A percentile compares a stretch with the other conserved stretches of the same genome.
Evolutionary conservation across 2,329 filamentous ascomycete species (phyloP).

Genomic region (Colletotrichum zoysiae): DNA sequence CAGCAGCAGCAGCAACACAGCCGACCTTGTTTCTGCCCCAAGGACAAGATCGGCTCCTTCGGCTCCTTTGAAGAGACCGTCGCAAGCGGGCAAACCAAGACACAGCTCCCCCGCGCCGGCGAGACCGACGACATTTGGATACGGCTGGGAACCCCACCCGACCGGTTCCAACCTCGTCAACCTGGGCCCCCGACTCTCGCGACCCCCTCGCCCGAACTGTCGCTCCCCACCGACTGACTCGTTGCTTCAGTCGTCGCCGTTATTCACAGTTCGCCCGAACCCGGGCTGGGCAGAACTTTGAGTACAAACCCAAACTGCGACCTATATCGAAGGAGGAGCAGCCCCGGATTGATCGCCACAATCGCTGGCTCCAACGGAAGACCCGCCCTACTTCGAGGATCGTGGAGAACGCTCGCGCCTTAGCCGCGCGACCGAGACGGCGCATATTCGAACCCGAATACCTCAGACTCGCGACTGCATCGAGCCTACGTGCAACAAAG

Average conservation of each 20-base stretch:
- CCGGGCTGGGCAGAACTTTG: neutral
- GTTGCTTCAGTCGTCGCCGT: neutral
- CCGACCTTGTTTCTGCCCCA: neutral
- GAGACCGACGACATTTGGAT: conserved; percentile 1
- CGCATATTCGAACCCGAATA: conserved; percentile 1
- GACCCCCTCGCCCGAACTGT: neutral
- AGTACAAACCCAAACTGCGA: too few species aligned
- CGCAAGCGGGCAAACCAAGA: neutral
- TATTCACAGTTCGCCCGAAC: neutral
- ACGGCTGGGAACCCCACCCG: neutral
- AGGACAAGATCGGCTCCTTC: neutral
- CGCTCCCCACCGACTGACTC: neutral
- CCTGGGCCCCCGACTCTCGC: neutral
- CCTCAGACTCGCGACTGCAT: neutral
- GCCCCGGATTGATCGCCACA: neutral
- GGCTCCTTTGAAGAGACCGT: neutral
- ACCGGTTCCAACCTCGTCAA: neutral
- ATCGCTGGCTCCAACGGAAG: neutral
- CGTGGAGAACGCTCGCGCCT: neutral
- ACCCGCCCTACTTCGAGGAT: neutral
- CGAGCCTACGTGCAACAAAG: neutral
- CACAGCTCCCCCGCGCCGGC: neutral
- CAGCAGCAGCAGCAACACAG: neutral
- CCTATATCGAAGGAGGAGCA: neutral
- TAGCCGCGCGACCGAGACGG: neutral